Percentiles rank a stretch among this genome's conserved stretches.
phyloP scores from a whole-genome alignment of 169 alveolate genomes.

The Plasmodium malariae region DNA sequence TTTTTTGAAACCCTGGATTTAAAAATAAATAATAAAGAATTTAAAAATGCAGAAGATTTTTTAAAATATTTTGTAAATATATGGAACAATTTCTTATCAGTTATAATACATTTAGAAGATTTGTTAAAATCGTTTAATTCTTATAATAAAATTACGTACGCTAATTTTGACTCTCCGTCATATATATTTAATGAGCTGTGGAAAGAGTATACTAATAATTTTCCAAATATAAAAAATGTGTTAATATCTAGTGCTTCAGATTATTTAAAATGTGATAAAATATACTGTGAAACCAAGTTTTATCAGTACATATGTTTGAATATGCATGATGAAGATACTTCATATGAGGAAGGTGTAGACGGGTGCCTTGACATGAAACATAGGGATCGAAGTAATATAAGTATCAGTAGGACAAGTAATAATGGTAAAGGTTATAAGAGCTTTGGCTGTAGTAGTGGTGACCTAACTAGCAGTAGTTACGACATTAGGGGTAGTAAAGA shows the following conservation, averaged over 20 bases:
- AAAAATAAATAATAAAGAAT: conserved; percentile 44
- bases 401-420: not conserved
- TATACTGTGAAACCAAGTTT: conserved; percentile 35
- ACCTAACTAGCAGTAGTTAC: not conserved
- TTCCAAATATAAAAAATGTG: conserved; percentile 14
- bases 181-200: conserved; percentile 50
- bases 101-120: conserved; percentile 54
- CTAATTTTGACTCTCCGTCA: conserved; percentile 26
- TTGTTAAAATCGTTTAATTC: conserved; percentile 32
- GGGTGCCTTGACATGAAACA: not conserved
- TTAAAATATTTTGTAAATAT: conserved; percentile 34
- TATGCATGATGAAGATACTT: conserved; percentile 7
- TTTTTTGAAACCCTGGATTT: conserved; percentile 23
- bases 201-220: conserved; percentile 33
- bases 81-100: conserved; percentile 55
- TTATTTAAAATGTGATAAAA: conserved; percentile 52
- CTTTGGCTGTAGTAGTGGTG: not conserved
- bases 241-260: conserved; percentile 46
- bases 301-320: conserved; percentile 56
- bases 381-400: not conserved
- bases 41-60: conserved; percentile 52
- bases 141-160: conserved; percentile 27
- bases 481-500: not conserved
- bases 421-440: not conserved
- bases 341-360: not conserved